Conservation (phyloP, 306 rosid genomes). For the Cicer arietinum region DNA sequence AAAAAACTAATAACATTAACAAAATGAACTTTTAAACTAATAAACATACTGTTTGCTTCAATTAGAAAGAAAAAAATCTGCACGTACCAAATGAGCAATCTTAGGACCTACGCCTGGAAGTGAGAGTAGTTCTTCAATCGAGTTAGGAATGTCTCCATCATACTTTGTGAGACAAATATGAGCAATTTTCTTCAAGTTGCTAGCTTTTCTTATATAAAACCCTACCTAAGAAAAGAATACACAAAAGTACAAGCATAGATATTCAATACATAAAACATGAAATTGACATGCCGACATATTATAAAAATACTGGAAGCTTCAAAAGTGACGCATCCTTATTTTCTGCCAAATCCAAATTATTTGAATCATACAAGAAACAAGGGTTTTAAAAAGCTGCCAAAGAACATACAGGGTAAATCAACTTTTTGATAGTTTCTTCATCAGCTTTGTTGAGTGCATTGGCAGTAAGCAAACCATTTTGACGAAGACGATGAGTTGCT, state of each 20-base stretch:
- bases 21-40: slow-evolving; percentile 38
- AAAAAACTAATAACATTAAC: slow-evolving; percentile 28
- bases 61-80: slow-evolving; percentile 4
- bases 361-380: not conserved
- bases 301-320: slow-evolving; percentile 18
- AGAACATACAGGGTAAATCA: slow-evolving; percentile 87
- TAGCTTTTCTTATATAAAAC: slow-evolving; percentile 83
- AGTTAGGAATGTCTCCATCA: slow-evolving; percentile 84
- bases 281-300: slow-evolving; percentile 27
- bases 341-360: slow-evolving; percentile 30
- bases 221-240: slow-evolving; percentile 70
- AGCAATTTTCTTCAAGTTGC: slow-evolving; percentile 87
- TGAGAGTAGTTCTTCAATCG: slow-evolving; percentile 80
- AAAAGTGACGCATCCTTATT: slow-evolving; percentile 12
- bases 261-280: slow-evolving; percentile 31
- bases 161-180: slow-evolving; percentile 79
- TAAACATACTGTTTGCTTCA: slow-evolving; percentile 31
- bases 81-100: slow-evolving; percentile 90
- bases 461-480: slow-evolving; percentile 74
- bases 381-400: slow-evolving; percentile 15
- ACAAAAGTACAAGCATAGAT: slow-evolving; percentile 17
- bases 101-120: slow-evolving; percentile 98
- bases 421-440: slow-evolving; percentile 72
- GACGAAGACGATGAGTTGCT: slow-evolving; percentile 78
- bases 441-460: slow-evolving; percentile 77